phyloP scores from a whole-genome alignment of 75 land plant genomes.

The Selaginella moellendorffii region DNA sequence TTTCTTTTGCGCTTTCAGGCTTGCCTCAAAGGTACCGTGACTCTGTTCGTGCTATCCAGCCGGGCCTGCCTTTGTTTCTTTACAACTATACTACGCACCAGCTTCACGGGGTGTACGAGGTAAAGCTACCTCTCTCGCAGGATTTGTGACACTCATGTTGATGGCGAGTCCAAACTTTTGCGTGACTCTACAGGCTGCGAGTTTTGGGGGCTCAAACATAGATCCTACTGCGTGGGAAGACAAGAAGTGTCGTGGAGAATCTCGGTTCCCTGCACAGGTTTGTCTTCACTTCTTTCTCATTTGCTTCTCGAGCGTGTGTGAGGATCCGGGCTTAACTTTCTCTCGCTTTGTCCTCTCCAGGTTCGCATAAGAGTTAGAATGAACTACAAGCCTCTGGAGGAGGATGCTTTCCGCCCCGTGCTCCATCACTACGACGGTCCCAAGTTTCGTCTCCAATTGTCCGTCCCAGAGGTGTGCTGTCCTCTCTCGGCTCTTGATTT shows the following conservation, averaged over 20 bases:
- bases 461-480: constrained; percentile 71
- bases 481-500: not conserved
- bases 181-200: constrained; percentile 44
- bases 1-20: constrained; percentile 15
- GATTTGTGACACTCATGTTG: not conserved
- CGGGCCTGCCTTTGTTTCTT: constrained; percentile 40
- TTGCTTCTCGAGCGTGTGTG: not conserved
- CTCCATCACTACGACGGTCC: constrained; percentile 88
- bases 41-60: constrained; percentile 46
- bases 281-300: not conserved
- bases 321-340: not conserved
- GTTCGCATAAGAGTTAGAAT: constrained; percentile 80
- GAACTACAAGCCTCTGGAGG: constrained; percentile 77
- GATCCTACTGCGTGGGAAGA: constrained; percentile 87
- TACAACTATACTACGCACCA: constrained; percentile 50
- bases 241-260: constrained; percentile 71
- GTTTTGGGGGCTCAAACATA: constrained; percentile 76
- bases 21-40: constrained; percentile 38
- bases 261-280: constrained; percentile 88
- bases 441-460: constrained; percentile 80
- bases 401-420: constrained; percentile 87
- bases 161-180: too few species aligned
- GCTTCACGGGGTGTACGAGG: constrained; percentile 39
- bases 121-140: too few species aligned
- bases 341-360: constrained; percentile 16